Evolutionary conservation across 768 basidiomycete species (phyloP).

Genomic region (Calocybe indica): DNA sequence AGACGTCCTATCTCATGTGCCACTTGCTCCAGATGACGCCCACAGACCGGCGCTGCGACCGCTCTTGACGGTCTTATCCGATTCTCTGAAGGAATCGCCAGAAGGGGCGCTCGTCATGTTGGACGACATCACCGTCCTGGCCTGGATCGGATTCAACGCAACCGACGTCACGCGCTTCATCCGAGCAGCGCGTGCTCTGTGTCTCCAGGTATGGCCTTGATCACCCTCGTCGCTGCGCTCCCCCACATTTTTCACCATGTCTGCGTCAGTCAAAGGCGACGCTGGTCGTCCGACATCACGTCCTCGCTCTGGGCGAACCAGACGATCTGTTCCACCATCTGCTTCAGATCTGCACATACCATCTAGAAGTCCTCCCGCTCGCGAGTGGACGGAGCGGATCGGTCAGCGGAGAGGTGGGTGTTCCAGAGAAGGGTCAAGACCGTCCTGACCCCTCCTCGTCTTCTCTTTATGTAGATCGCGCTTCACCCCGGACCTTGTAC

Average conservation of each 20-base stretch:
- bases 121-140: slow-evolving; percentile 63
- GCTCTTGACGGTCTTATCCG: not conserved
- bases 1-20: slow-evolving; percentile 39
- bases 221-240: not conserved
- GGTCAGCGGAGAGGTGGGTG: slow-evolving; percentile 68
- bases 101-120: slow-evolving; percentile 44
- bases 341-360: slow-evolving; percentile 59
- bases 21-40: slow-evolving; percentile 14
- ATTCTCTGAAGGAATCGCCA: not conserved
- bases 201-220: slow-evolving; percentile 39
- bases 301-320: slow-evolving; percentile 46
- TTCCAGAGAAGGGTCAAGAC: not conserved
- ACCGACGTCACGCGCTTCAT: slow-evolving; percentile 49
- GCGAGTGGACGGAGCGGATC: slow-evolving; percentile 72
- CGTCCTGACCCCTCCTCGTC: not conserved
- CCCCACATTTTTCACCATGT: not conserved
- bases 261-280: slow-evolving; percentile 41
- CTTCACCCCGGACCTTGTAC: slow-evolving; percentile 51
- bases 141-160: slow-evolving; percentile 62
- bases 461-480: slow-evolving; percentile 40
- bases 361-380: slow-evolving; percentile 66
- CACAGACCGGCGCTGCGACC: not conserved
- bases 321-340: slow-evolving; percentile 57
- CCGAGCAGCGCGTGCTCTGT: slow-evolving; percentile 53
- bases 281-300: slow-evolving; percentile 61